Percentiles rank a stretch among this genome's conserved stretches.
Evolutionary conservation across 2,329 filamentous ascomycete species (phyloP).

Genomic region (Penicillium frequentans): DNA sequence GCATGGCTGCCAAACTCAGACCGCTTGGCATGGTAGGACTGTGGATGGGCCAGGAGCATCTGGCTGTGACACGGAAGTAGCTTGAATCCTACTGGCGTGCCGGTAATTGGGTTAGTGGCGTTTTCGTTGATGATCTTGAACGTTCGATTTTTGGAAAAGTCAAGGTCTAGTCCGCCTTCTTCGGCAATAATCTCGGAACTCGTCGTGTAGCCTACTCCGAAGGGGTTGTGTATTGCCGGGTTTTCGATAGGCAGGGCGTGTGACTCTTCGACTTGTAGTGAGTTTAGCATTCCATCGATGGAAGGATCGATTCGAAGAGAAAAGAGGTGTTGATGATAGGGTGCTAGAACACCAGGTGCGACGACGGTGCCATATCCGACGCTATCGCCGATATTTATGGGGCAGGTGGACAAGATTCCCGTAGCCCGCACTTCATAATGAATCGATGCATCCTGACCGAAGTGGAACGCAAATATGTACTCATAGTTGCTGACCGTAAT

Average conservation of each 20-base stretch:
- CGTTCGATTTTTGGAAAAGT: constrained; percentile 41
- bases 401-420: constrained; percentile 46
- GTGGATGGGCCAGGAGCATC: constrained; percentile 53
- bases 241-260: constrained; percentile 56
- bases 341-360: constrained; percentile 43
- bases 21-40: constrained; percentile 49
- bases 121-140: constrained; percentile 60
- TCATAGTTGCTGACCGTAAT: constrained; percentile 48
- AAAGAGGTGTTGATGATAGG: constrained; percentile 48
- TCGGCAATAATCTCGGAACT: constrained; percentile 41
- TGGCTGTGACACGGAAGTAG: constrained; percentile 55
- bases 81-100: constrained; percentile 55
- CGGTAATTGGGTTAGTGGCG: constrained; percentile 52
- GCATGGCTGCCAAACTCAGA: constrained; percentile 54
- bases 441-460: constrained; percentile 43
- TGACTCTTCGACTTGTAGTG: constrained; percentile 55
- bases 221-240: constrained; percentile 46
- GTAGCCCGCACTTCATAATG: constrained; percentile 46
- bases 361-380: constrained; percentile 43
- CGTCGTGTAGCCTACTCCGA: constrained; percentile 52
- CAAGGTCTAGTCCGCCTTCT: constrained; percentile 46
- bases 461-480: constrained; percentile 47
- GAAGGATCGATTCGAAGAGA: constrained; percentile 46
- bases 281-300: constrained; percentile 45
- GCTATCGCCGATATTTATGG: constrained; percentile 35